Evolutionary conservation across 352 stramenopile species (phyloP).

Genomic region (Globisporangium radiosum): DNA sequence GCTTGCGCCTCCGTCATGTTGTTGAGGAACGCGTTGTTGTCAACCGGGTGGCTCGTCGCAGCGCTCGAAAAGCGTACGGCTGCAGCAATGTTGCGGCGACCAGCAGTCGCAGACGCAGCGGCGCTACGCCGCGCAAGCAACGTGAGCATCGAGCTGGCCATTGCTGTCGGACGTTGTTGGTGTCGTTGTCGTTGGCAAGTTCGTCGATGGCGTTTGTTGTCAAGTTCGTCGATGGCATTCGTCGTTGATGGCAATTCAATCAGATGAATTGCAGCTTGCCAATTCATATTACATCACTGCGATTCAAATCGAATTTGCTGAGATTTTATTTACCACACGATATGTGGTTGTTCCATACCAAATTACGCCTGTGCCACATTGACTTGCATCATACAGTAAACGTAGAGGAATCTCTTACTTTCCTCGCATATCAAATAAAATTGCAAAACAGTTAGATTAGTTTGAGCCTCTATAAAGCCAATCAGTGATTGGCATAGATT

Average conservation of each 20-base stretch:
- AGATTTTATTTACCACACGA: too few species aligned
- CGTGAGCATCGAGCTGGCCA: constrained; percentile 6
- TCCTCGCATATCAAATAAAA: too few species aligned
- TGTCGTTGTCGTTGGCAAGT: not conserved
- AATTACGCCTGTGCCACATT: too few species aligned
- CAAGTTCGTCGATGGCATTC: not conserved
- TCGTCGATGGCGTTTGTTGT: not conserved
- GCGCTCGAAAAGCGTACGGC: constrained; percentile 20
- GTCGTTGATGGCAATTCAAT: constrained; percentile 6
- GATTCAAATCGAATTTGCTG: not conserved
- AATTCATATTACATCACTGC: too few species aligned
- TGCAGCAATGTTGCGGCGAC: not conserved
- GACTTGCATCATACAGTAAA: too few species aligned
- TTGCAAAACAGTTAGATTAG: too few species aligned
- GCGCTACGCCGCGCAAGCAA: constrained; percentile 2
- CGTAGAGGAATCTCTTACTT: too few species aligned
- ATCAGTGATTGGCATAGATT: too few species aligned
- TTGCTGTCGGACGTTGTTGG: not conserved
- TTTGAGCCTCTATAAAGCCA: too few species aligned
- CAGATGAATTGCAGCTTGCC: not conserved
- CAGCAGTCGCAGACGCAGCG: not conserved
- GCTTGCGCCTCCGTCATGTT: constrained; percentile 49
- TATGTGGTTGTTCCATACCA: too few species aligned
- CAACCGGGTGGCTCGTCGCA: constrained; percentile 24
- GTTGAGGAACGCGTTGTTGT: constrained; percentile 47